Base-by-base conservation (phyloP, 2,329 filamentous ascomycete genomes). In the Cladosporium austrohemisphaericum region DNA sequence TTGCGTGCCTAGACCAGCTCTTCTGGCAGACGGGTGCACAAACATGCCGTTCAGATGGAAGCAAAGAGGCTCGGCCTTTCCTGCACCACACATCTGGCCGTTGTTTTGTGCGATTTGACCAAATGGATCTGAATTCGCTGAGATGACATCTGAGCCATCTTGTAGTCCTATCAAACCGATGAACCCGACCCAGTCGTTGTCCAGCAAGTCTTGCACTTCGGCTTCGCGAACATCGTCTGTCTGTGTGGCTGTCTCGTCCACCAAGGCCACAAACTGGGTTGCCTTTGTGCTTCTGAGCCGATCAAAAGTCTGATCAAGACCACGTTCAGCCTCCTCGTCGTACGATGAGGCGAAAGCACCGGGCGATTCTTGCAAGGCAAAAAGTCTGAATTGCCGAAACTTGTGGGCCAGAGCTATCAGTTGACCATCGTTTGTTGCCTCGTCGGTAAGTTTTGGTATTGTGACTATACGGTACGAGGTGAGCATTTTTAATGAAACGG, bases 1-100 rank as follows among this genome's bases (percentile, higher is more conserved):
- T 10, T 41, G 52, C 26, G 45, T 57, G 5, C 64, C 66, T 8
- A 67, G 22, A 9, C 65, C 65, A n/a, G 14, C 23, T 3, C 58
- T 46, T 29, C 64, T 52, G 8, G 56, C 57, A n/a, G 41, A 41
- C 7, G 60, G 55, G 5, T 57, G 41, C 6, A 68, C 62, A 47
- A 64, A 68, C 25, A 62, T 56, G 25, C 56, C 64, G 43, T 57
- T 63, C 3, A 66, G 54, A 31, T 62, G 56, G 53, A 59, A 60
- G 43, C 55, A 53, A 14, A 49, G 31, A 5, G 22, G 33, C 40
- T 29, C 29, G 19, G 10, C 20, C 6, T 36, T 25, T 29, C 11
- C 11, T 5, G 6, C 14, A 4, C 31, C 26, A n/a, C 41, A 31
- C 37, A 44, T 33, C 26, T 44, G 31, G 4, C 38, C 29, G 11